Base-by-base conservation (phyloP, 2,329 filamentous ascomycete species). In the Fusarium camptoceras region DNA sequence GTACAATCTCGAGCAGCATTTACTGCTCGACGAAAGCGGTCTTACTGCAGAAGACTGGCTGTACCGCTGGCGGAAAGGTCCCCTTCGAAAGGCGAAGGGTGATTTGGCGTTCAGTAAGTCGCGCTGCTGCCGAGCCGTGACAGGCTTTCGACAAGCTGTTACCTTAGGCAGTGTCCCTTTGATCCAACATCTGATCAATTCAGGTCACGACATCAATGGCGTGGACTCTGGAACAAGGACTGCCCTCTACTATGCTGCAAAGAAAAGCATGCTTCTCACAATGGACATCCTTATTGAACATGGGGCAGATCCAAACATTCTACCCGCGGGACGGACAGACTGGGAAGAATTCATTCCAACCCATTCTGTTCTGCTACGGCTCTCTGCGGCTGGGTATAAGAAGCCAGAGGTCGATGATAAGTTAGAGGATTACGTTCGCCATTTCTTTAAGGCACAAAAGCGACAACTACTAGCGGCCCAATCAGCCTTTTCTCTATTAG, bases 221-320 rank as follows among this genome's bases (percentile, higher is more conserved):
- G 30, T 14, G 0, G 24, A 56, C 3, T 14, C n/a, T 39, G 54
- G 54, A 8, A 7, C 1, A 2, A 48, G 54, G 10, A 56, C 54
- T 28, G 54, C 54, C n/a, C 43, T 56, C 10, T 56, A 56, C n/a
- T 24, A 48, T 10, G 43, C 54, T 28, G 54, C n/a, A 8, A 48
- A 22, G 16, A 24, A 39, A 6, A 5, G 5, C 10, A 46, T 22
- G 18, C 54, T 41, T 10, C 24, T 24, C 4, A 24, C 24, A 4
- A 22, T 56, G 1, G n/a, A 48, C 11, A 6, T 48, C 10, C 43
- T 48, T 18, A 7, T 56, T 24, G 15, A 25, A 15, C 25, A 4
- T 0, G 54, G 54, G 10, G 54, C 54, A 4, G 31, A 56, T 24
- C 31, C 43, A 4, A 48, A 48, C 8, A 56, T 56, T 14, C 31